Base-by-base conservation (phyloP, 2,329 filamentous ascomycete species). In the Chaetomiaceae sp. region DNA sequence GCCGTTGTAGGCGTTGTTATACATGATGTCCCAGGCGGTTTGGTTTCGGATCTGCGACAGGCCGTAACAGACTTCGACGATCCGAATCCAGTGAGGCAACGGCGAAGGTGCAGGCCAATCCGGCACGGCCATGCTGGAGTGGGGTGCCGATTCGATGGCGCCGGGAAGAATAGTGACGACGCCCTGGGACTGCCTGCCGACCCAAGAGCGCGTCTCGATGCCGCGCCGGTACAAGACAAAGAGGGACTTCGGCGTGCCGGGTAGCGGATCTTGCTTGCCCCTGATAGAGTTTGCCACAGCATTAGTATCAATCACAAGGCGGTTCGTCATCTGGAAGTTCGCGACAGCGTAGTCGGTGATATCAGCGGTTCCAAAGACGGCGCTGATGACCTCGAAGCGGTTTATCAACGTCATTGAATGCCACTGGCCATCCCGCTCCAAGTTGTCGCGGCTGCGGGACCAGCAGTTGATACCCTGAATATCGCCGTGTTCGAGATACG, bases 11-110 rank as follows among this genome's bases (percentile, higher is more conserved):
- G 50, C 25, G 5, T 38, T 21, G 11, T 5, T 5, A 30, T 53
- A 53, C 5, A 53, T 27, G 13, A 14, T 6, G 36, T 46, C 14
- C 42, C 43, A 53, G 5, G 20, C 8, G 36, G n/a, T 42, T 11
- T 30, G 43, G 44, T 38, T n/a, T 13, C 51, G 38, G 14, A 29
- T 42, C 33, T 54, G 51, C 23, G 16, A 23, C n/a, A 20, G 23
- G 14, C 44, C 51, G 51, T 54, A 54, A 40, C 32, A 38, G 23
- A 54, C 27, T 7, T 54, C 51, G 25, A 54, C 11, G 25, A 54
- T 49, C 11, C 10, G 37, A 25, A 54, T 48, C 38, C 36, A 49
- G 13, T 21, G 23, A 25, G 21, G 38, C 16, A 14, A 8, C 3
- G n/a, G 2, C 33, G 33, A 18, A 5, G 33, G 16, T 5, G n/a